Percentiles rank a stretch among this genome's conserved stretches.
phyloP scores from a whole-genome alignment of 2,329 filamentous ascomycete genomes.

The Ambrosiella xylebori region DNA sequence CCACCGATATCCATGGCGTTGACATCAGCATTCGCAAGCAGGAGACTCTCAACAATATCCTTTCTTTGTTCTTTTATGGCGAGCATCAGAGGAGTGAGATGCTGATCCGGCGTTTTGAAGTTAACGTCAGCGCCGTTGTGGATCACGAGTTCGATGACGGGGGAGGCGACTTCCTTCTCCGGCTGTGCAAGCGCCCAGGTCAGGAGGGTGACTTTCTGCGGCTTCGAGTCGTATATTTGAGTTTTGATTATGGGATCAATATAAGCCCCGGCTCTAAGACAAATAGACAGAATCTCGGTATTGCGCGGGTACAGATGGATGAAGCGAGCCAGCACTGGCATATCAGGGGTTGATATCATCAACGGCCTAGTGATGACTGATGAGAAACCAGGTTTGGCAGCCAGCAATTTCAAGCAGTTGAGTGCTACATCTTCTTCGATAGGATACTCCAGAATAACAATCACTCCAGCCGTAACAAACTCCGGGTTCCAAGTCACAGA shows the following conservation, averaged over 20 bases:
- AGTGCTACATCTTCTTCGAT: neutral
- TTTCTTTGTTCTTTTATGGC: conserved; percentile 37
- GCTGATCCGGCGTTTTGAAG: conserved; percentile 23
- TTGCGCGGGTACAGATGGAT: conserved; percentile 38
- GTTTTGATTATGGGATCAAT: conserved; percentile 30
- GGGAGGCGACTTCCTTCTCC: conserved; percentile 43
- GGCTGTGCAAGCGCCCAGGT: conserved; percentile 45
- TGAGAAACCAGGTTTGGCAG: neutral
- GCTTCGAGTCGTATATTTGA: conserved; percentile 28
- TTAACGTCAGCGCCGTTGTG: conserved; percentile 38
- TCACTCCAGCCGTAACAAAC: too few relatives aligned
- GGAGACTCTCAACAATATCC: conserved; percentile 39
- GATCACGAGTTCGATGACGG: conserved; percentile 40
- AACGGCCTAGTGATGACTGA: conserved; percentile 32
- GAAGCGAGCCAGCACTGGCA: conserved; percentile 34
- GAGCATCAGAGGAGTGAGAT: conserved; percentile 40
- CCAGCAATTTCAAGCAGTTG: neutral
- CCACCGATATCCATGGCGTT: conserved; percentile 39
- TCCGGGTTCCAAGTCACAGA: too few relatives aligned
- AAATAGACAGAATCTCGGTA: conserved; percentile 30
- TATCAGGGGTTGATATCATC: conserved; percentile 17
- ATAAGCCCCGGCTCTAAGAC: conserved; percentile 42
- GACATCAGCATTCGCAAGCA: conserved; percentile 41
- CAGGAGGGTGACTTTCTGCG: conserved; percentile 40
- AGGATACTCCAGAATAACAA: conserved; percentile 8